Evolutionary conservation across 1,284 basidiomycete genomes (phyloP).

Genomic region (Flammula alnicola): DNA sequence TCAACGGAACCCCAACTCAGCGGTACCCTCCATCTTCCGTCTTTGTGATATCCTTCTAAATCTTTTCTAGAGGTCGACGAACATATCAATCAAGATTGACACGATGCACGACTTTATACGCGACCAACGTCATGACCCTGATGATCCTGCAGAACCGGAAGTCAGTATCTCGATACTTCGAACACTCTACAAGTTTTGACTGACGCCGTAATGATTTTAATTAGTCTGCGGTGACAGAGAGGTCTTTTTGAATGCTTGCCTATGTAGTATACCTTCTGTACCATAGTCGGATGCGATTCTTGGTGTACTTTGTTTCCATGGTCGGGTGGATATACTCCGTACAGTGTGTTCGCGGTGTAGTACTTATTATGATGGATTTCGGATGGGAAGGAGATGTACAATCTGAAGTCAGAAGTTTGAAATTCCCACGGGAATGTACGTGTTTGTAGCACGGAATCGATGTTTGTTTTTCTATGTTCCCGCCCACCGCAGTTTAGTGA

Average conservation of each 20-base stretch:
- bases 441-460: no score
- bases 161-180: conserved; percentile 21
- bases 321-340: no score
- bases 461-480: no score
- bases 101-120: conserved; percentile 49
- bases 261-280: conserved; percentile 8
- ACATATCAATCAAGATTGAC: conserved; percentile 59
- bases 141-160: conserved; percentile 26
- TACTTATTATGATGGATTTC: no score
- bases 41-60: conserved; percentile 10
- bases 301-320: no score
- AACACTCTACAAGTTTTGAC: not conserved
- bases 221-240: conserved; percentile 27
- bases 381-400: no score
- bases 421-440: no score
- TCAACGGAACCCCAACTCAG: conserved; percentile 35
- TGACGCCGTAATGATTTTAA: not conserved
- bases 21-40: conserved; percentile 15
- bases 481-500: no score
- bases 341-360: no score
- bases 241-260: conserved; percentile 22
- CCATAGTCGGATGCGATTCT: not conserved
- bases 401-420: no score
- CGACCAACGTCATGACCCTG: conserved; percentile 24
- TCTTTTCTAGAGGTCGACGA: conserved; percentile 38